A percentile compares a stretch with the other conserved stretches of the same genome.
phyloP scores from a whole-genome alignment of 495 filamentous ascomycete species.

The Penicillium canescens region DNA sequence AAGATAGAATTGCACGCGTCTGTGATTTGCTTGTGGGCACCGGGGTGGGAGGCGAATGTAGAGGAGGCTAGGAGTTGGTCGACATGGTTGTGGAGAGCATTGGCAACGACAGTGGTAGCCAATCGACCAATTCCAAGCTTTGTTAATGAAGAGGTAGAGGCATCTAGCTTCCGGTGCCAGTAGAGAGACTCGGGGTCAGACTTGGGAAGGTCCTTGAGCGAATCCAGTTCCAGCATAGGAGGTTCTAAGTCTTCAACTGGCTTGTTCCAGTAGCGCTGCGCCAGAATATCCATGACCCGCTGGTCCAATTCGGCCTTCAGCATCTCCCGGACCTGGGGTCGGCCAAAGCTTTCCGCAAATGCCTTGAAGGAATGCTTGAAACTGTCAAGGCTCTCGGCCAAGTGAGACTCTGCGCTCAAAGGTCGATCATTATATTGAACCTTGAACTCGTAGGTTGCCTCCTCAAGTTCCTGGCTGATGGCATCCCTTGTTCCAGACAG shows the following conservation, averaged over 20 bases:
- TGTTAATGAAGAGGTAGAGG: conserved; percentile 83
- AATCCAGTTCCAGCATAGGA: conserved; percentile 66
- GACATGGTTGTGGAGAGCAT: conserved; percentile 81
- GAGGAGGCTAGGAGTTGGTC: conserved; percentile 75
- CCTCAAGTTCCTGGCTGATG: conserved; percentile 92
- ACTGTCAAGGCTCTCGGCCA: conserved; percentile 89
- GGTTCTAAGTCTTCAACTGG: conserved; percentile 75
- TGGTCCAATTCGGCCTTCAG: conserved; percentile 93
- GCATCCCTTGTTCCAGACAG: conserved; percentile 84
- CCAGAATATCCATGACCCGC: conserved; percentile 91
- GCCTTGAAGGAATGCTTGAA: conserved; percentile 98
- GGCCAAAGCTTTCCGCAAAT: conserved; percentile 86
- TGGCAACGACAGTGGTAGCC: conserved; percentile 86
- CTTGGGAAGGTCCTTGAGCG: conserved; percentile 74
- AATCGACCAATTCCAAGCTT: conserved; percentile 91
- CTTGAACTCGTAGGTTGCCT: conserved; percentile 98
- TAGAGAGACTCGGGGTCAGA: conserved; percentile 79
- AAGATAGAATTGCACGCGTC: conserved; percentile 86
- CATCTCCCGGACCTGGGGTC: conserved; percentile 82
- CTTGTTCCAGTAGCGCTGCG: conserved; percentile 95
- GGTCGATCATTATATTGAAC: conserved; percentile 98
- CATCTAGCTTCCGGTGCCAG: conserved; percentile 94
- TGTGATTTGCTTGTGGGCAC: conserved; percentile 85
- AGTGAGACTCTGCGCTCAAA: conserved; percentile 90
- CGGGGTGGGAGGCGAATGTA: conserved; percentile 86